Conservation (phyloP, 2,329 filamentous ascomycete species). For the Elsinoe fawcettii region DNA sequence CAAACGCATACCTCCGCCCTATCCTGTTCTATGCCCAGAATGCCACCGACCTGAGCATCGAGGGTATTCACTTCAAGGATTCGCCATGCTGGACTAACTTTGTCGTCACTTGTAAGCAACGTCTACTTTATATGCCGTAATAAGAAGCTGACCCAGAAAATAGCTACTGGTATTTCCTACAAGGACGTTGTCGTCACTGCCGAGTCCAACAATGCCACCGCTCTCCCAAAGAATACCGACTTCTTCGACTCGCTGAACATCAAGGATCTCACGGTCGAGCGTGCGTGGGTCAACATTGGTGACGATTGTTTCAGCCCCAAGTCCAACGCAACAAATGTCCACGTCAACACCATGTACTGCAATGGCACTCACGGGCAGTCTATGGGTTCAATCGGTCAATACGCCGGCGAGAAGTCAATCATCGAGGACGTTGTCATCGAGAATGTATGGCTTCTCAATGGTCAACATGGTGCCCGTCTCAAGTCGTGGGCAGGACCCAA, state of each 20-base stretch:
- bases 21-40: conserved; percentile 45
- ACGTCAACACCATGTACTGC: conserved; percentile 47
- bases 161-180: neutral
- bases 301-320: conserved; percentile 55
- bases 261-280: conserved; percentile 40
- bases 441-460: conserved; percentile 37
- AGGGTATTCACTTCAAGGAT: conserved; percentile 53
- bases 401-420: conserved; percentile 42
- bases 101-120: conserved; percentile 34
- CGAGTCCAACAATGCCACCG: conserved; percentile 3
- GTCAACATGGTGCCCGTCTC: conserved; percentile 49
- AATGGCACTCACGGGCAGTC: conserved; percentile 45
- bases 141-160: neutral
- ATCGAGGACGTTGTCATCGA: conserved; percentile 41
- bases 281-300: conserved; percentile 36
- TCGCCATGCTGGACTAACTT: conserved; percentile 60
- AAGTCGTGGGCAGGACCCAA: conserved; percentile 54
- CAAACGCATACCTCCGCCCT: conserved; percentile 51
- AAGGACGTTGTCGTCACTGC: conserved; percentile 8
- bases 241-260: conserved; percentile 56
- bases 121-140: neutral
- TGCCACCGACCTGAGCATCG: conserved; percentile 49
- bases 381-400: conserved; percentile 46
- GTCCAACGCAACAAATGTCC: conserved; percentile 52
- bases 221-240: conserved; percentile 52